Base-by-base conservation (phyloP, 23 red algal genomes). In the Cyanidiococcus yangmingshanensis region DNA sequence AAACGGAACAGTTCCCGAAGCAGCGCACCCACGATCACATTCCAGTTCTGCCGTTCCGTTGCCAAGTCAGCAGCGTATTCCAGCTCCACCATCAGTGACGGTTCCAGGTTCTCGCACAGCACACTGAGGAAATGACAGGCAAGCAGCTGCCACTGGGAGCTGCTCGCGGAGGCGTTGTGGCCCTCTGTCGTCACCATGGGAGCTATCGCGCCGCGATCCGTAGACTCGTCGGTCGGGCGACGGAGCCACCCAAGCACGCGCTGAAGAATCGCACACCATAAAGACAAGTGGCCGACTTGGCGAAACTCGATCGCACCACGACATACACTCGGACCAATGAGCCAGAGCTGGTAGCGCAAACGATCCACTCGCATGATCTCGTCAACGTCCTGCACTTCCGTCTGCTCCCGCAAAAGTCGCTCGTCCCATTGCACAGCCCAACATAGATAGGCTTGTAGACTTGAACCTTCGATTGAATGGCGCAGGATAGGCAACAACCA, bases 401-500 rank as follows among this genome's bases (percentile, higher is more conserved):
- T 15, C 12, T 21, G 45, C 45, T 54, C 45, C 45, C 12, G 12
- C 12, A 7, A 21, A 7, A 54, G 45, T 54, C 21, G 45, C 12
- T 21, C 21, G 21, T 54, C 45, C 45, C 45, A 54, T 7, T 21
- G 45, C 21, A 15, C 45, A 12, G 63, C 63, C 63, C 63, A 71
- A 7, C 32, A 12, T 35, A 71, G 3, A 30, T 71, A 71, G 16
- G 63, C n/a, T 35, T 30, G 3, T 2, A 71, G 32, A 25, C 27
- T 12, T 35, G 63, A 32, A 2, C 12, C 3, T 29, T 71, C 63
- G 3, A 71, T 27, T 25, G 63, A 25, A 29, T 71, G 63, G n/a
- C 63, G 63, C 63, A 71, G 32, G 7, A 71, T 35, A 2, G 63
- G 63, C 27, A 71, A 35, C 63, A 71, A 29, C 63, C 63, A 71